Evolutionary conservation across 148 eudicot species (phyloP).

Genomic region (Pharnaceum exiguum): DNA sequence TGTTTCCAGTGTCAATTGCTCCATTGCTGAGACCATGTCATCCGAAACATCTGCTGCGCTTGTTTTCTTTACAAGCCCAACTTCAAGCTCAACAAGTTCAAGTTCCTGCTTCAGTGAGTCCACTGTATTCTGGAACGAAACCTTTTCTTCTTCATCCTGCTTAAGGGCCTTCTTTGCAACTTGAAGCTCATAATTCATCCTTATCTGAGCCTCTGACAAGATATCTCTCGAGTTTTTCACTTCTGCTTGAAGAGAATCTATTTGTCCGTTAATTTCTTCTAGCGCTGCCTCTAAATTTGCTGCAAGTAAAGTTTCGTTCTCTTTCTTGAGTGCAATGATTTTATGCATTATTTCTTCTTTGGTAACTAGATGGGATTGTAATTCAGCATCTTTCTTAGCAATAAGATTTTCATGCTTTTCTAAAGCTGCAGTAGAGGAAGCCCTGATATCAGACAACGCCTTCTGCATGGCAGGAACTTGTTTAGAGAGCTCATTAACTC

Average conservation of each 20-base stretch:
- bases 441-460: constrained; percentile 38
- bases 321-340: constrained; percentile 29
- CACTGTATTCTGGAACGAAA: constrained; percentile 24
- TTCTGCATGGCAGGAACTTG: constrained; percentile 43
- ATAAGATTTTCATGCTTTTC: constrained; percentile 36
- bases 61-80: constrained; percentile 25
- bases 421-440: constrained; percentile 32
- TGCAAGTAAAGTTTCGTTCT: constrained; percentile 22
- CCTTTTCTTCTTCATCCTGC: constrained; percentile 38
- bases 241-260: constrained; percentile 44
- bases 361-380: constrained; percentile 22
- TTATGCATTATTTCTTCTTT: constrained; percentile 43
- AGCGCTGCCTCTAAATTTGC: constrained; percentile 43
- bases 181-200: constrained; percentile 36
- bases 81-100: constrained; percentile 49
- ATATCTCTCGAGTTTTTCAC: constrained; percentile 31
- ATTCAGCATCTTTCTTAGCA: constrained; percentile 31
- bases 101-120: constrained; percentile 49
- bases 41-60: constrained; percentile 27
- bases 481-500: constrained; percentile 35
- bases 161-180: constrained; percentile 38
- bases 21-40: constrained; percentile 29
- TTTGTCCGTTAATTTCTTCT: constrained; percentile 47
- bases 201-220: constrained; percentile 31
- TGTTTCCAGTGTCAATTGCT: constrained; percentile 35